Base-by-base conservation (phyloP, 805 yeast genomes). In the Monosporozyma servazzii region DNA sequence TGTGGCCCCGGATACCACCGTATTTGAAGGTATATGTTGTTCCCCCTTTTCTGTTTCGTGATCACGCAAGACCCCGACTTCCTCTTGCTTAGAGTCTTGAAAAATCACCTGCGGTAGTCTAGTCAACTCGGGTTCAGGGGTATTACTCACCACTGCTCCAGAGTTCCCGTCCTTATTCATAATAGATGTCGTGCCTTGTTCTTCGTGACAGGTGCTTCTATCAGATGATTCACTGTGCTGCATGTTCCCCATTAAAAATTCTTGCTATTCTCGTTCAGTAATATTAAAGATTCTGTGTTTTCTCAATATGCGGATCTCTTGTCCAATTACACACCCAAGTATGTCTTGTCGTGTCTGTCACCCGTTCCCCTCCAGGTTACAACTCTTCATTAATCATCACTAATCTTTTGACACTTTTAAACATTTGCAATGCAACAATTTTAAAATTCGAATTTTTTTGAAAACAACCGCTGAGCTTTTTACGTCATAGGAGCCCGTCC, bases 121-220 rank as follows among this genome's bases (percentile, higher is more conserved):
- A 51, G 64, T 64, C 49, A 65, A 47, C 1, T 66, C 69, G 5
- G 65, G 58, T 40, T 63, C 68, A 2, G 70, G 70, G 5, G 67
- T 63, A 42, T 65, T 63, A 23, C 58, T 58, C 9, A 66, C 64
- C 15, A 66, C 67, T 7, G 69, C 69, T 8, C 69, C 70, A 3
- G 69, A 64, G 11, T 62, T 62, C 0, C 69, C 69, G 44, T 65
- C 62, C 0, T 52, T 62, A 48, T 66, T 66, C 69, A 66, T 66
- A 18, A 66, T 66, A 7, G 69, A 61, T 48, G 63, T 66, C 2
- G 55, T 53, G 21, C 2, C 15, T 21, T 41, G 44, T 21, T 13
- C n/a, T 9, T 44, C 47, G 4, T 41, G 45, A 11, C 10, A 4
- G 13, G n/a, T 17, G 10, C 11, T 11, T 21, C 29, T 15, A 20